Evolutionary conservation across 1,139 yeast species (phyloP), one percentile per base, ranked within the genome.

Genomic region (Martiniozyma asiatica): DNA sequence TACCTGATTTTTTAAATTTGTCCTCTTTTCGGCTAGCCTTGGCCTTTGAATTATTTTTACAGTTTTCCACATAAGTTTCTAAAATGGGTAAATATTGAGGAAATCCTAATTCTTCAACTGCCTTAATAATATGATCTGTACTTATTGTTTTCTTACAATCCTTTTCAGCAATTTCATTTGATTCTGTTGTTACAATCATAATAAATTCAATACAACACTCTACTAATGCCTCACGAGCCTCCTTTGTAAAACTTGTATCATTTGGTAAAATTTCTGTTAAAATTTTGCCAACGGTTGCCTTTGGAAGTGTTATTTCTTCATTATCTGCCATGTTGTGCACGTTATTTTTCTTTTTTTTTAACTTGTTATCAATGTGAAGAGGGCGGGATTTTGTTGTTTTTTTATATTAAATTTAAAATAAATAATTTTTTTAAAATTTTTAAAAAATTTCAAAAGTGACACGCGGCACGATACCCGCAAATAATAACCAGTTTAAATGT

Each of bases 101-200:
- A 55, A 85, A 89, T 26, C 94, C 99, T 38, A 89, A 63, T 45
- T 82, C 94, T 40, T 74, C 78, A 30, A 89, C 62, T 1, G 98
- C 97, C 50, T 78, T 80, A 38, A 89, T 70, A 27, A 89, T 97
- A 53, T 89, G 99, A 51, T 89, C 98, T 2, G 94, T 79, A 1
- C 96, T 94, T 32, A 89, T 89, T 7, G 99, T 89, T 56, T 89
- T 92, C 55, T 89, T 89, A 31, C 94, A 78, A 50, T 89, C 98
- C 47, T 80, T 80, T 48, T 89, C 98, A 1, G 98, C 97, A 42
- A 89, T 84, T 42, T 92, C 98, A 49, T 92, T 87, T 37, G 92
- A 80, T 55, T 85, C 94, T 4, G 94, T 81, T 9, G 95, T 80
- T 30, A 89, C 61, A 40, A 89, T 84, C 93, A 89, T 89, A 37